These are phyloP conservation scores for Sporothrix humicola DNA, from an alignment of 2,329 filamentous ascomycete genomes.

Conservation along the genomic window DNA sequence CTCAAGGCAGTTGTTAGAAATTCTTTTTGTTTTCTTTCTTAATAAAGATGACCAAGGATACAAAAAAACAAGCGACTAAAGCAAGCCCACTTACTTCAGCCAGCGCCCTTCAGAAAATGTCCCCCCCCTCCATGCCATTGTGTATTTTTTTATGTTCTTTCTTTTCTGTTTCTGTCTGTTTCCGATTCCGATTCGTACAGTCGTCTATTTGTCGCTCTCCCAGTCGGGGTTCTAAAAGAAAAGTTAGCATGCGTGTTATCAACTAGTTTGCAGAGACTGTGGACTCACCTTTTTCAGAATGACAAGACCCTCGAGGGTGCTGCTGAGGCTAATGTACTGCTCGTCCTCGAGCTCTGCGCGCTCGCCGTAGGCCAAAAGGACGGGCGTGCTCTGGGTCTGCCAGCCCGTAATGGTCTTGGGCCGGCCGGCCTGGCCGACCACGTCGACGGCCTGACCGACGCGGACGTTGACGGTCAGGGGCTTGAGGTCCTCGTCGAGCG, in stretches of 20 bases:
- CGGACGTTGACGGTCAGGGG: conserved; percentile 94
- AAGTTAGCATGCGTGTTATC: conserved; percentile 1
- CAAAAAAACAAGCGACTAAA: not conserved
- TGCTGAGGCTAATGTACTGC: conserved; percentile 91
- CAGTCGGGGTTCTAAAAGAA: conserved; percentile 59
- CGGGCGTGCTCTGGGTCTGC: conserved; percentile 99
- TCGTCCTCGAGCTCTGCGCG: conserved; percentile 96
- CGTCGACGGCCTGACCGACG: conserved; percentile 96
- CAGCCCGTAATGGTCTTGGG: conserved; percentile 99
- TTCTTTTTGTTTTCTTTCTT: conserved; percentile 17
- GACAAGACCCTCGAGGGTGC: conserved; percentile 89
- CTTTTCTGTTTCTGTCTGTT: not conserved
- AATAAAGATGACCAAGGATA: conserved; percentile 22
- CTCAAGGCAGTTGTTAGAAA: not conserved
- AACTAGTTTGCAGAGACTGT: not conserved
- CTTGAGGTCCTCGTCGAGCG: conserved; percentile 91
- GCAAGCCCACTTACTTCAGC: conserved; percentile 17
- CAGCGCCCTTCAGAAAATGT: conserved; percentile 4
- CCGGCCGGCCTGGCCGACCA: conserved; percentile 93
- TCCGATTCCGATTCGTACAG: not conserved
- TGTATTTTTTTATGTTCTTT: no score
- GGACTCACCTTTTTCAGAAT: conserved; percentile 86
- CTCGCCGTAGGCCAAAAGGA: conserved; percentile 92
- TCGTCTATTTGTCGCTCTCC: conserved; percentile 55
- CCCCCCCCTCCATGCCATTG: not conserved